A percentile compares a stretch with the other conserved stretches of the same genome.
phyloP scores from a whole-genome alignment of 1,139 yeast genomes.

The Yamadazyma dendronema region DNA sequence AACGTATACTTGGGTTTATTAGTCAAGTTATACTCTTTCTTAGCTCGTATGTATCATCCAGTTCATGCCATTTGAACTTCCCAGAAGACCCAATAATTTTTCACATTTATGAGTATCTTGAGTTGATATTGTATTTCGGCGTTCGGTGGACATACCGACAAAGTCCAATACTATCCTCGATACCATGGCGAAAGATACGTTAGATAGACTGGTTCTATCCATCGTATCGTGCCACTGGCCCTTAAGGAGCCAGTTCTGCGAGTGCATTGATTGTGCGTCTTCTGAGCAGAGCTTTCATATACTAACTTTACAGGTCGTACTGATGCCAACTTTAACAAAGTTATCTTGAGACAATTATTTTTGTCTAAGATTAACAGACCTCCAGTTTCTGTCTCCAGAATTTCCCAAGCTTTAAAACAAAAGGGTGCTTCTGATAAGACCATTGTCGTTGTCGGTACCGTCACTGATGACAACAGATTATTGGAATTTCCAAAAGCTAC shows the following conservation, averaged over 20 bases:
- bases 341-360: constrained; percentile 90
- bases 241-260: constrained; percentile 45
- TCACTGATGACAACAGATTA: constrained; percentile 96
- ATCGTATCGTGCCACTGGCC: constrained; percentile 1
- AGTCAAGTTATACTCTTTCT: constrained; percentile 97
- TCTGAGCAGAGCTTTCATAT: constrained; percentile 49
- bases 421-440: constrained; percentile 89
- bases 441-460: constrained; percentile 98
- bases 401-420: constrained; percentile 78
- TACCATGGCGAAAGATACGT: too few relatives aligned
- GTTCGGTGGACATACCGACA: constrained; percentile 14
- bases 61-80: constrained; percentile 1
- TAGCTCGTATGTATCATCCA: constrained; percentile 83
- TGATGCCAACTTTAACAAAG: constrained; percentile 98
- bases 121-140: constrained; percentile 5
- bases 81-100: constrained; percentile 3
- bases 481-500: constrained; percentile 94
- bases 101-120: too few relatives aligned
- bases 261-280: constrained; percentile 59
- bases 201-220: too few relatives aligned
- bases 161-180: constrained; percentile 12
- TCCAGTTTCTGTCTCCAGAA: constrained; percentile 94
- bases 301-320: constrained; percentile 80
- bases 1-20: constrained; percentile 97
- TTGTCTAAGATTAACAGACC: constrained; percentile 99